Percentiles rank a stretch among this genome's conserved stretches.
Evolutionary conservation across 176 grass and related monocot genomes (phyloP).

Genomic region (Oryza australiensis): DNA sequence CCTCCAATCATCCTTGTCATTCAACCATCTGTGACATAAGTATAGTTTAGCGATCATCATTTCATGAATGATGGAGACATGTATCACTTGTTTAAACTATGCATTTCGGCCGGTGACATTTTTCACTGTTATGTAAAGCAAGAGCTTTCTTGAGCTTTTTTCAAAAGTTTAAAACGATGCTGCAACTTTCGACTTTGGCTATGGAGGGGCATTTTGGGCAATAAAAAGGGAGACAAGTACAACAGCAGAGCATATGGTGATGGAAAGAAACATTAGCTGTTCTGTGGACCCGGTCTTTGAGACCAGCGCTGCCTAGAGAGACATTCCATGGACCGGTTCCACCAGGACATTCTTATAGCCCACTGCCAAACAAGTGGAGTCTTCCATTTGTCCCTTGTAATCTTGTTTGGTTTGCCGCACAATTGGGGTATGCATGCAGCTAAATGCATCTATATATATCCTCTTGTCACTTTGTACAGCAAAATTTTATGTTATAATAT

Average conservation of each 20-base stretch:
- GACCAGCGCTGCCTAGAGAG: not conserved
- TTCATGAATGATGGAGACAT: too few species aligned
- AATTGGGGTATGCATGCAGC: not conserved
- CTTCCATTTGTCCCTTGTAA: not conserved
- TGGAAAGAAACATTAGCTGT: not conserved
- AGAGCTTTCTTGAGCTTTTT: not conserved
- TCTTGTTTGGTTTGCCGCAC: not conserved
- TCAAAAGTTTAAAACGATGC: not conserved
- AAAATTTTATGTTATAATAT: not conserved
- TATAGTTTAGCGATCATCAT: too few species aligned
- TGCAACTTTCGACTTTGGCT: not conserved
- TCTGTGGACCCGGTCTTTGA: conserved; percentile 23
- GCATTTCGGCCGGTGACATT: not conserved
- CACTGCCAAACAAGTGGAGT: not conserved
- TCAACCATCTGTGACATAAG: too few species aligned
- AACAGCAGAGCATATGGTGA: not conserved
- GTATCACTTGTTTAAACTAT: not conserved
- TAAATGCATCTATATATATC: not conserved
- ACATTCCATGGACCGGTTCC: not conserved
- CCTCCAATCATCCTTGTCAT: too few species aligned
- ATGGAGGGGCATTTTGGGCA: conserved; percentile 17
- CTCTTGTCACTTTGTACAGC: not conserved
- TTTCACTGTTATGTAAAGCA: not conserved
- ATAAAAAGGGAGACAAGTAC: not conserved
- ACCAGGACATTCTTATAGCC: not conserved